Conservation (phyloP, 2,329 filamentous ascomycete species). For the Cryphonectria parasitica region DNA sequence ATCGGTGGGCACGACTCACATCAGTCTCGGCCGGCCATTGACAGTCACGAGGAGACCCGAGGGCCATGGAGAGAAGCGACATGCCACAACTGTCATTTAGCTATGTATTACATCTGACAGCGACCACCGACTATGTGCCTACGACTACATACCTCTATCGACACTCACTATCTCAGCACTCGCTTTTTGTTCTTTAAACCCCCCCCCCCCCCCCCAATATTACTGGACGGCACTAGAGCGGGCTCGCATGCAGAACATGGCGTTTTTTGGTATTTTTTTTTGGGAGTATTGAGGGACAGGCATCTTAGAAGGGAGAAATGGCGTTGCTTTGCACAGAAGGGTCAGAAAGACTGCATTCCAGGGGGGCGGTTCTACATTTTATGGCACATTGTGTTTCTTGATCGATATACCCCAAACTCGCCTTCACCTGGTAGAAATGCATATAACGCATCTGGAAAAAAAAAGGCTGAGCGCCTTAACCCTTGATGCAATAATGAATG, state of each 20-base stretch:
- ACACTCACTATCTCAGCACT: not conserved
- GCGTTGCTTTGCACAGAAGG: constrained; percentile 2
- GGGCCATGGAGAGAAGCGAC: not conserved
- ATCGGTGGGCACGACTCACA: constrained; percentile 22
- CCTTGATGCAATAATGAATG: not conserved
- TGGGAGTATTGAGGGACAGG: constrained; percentile 14
- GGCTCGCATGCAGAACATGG: constrained; percentile 4
- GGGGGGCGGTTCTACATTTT: not conserved
- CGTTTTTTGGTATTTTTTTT: not conserved
- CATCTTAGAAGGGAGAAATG: constrained; percentile 22
- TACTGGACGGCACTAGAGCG: constrained; percentile 6
- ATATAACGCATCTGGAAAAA: constrained; percentile 1
- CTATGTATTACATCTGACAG: not conserved
- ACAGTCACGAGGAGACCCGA: not conserved
- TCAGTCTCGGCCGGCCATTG: constrained; percentile 11
- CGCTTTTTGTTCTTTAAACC: no score
- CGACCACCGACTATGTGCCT: not conserved
- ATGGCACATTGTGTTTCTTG: constrained; percentile 16
- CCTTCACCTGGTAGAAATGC: constrained; percentile 14
- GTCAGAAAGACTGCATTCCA: not conserved
- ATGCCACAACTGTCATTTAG: not conserved
- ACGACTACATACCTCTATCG: not conserved
- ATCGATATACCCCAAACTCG: constrained; percentile 27
- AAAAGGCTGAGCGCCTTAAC: not conserved
- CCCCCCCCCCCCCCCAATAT: not conserved